These are phyloP conservation scores for Macrotyloma uniflorum DNA, from an alignment of 306 rosid species.

Conservation along the genomic window DNA sequence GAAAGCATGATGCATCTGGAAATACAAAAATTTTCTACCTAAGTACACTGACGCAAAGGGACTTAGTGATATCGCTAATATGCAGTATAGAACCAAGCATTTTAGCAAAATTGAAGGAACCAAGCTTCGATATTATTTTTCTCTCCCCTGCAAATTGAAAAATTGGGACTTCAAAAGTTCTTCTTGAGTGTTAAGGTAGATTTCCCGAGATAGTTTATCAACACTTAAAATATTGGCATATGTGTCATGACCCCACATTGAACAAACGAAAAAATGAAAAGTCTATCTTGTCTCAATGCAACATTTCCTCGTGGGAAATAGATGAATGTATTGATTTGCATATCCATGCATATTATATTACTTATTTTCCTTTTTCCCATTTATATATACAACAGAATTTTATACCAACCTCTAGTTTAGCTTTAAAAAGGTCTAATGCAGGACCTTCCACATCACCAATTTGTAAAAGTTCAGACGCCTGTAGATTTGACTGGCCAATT, in stretches of 20 bases:
- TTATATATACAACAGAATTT: conserved; percentile 6
- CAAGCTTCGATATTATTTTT: not conserved
- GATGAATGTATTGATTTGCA: conserved; percentile 16
- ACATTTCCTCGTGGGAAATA: conserved; percentile 15
- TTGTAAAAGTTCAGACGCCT: conserved; percentile 87
- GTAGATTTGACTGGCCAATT: conserved; percentile 88
- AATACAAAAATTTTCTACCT: not conserved
- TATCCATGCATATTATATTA: not conserved
- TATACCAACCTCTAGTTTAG: conserved; percentile 86
- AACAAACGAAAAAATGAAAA: conserved; percentile 28
- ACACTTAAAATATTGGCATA: not conserved
- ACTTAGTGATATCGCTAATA: not conserved
- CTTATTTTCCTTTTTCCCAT: not conserved
- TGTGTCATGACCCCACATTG: not conserved
- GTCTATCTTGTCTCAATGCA: conserved; percentile 18
- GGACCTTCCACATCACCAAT: conserved; percentile 99
- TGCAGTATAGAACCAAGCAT: not conserved
- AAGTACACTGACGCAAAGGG: not conserved
- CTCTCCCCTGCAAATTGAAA: too few relatives aligned
- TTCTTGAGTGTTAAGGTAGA: conserved; percentile 20
- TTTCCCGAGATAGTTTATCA: not conserved
- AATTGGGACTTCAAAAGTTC: not conserved
- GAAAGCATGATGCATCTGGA: not conserved
- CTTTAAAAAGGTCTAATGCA: conserved; percentile 94
- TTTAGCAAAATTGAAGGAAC: conserved; percentile 10